These are phyloP conservation scores for Phoma herbarum DNA, from an alignment of 2,329 filamentous ascomycete genomes.

Conservation along the genomic window DNA sequence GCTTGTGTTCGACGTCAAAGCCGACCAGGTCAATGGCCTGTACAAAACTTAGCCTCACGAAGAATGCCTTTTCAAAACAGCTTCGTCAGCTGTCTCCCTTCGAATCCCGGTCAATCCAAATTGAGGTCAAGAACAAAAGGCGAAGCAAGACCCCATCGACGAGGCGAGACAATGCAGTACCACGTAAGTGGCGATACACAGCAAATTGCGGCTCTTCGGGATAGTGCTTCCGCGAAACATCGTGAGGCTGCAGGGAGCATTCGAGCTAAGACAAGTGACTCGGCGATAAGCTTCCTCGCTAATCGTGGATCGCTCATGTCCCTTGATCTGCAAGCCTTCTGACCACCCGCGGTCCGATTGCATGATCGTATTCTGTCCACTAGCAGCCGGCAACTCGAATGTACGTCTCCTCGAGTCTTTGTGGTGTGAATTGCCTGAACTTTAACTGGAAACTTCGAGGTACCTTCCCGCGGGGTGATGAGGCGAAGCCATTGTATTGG, in stretches of 20 bases:
- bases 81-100: not conserved
- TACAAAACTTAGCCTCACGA: constrained; percentile 4
- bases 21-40: not conserved
- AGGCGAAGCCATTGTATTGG: constrained; percentile 12
- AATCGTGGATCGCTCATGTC: constrained; percentile 10
- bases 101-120: not conserved
- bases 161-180: constrained; percentile 12
- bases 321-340: constrained; percentile 1
- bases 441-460: not conserved
- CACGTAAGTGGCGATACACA: constrained; percentile 15
- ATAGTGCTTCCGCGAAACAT: constrained; percentile 10
- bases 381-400: not conserved
- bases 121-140: not conserved
- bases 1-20: not conserved
- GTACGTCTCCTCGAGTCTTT: not conserved
- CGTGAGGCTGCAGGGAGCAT: constrained; percentile 9
- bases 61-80: not conserved
- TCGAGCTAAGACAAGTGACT: constrained; percentile 1
- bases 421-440: not conserved
- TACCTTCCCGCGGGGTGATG: constrained; percentile 5
- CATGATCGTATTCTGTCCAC: not conserved
- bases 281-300: constrained; percentile 11
- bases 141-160: constrained; percentile 2
- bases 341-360: constrained; percentile 1
- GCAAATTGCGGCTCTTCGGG: constrained; percentile 18